Percentiles rank a stretch among this genome's conserved stretches.
These are phyloP conservation scores for Corylus americana DNA, from an alignment of 306 rosid genomes.

Conservation along the genomic window DNA sequence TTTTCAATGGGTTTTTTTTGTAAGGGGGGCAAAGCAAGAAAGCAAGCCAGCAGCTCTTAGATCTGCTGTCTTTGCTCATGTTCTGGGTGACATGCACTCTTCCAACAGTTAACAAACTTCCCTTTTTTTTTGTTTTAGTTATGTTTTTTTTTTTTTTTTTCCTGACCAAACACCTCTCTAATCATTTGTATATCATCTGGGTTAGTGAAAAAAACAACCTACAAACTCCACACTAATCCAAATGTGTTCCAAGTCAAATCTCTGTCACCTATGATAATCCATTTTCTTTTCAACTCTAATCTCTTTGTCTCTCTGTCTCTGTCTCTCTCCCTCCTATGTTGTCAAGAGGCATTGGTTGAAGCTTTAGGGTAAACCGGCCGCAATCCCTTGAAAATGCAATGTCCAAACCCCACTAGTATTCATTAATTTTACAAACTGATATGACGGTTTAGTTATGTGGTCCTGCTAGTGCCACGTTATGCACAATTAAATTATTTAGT, in stretches of 20 bases:
- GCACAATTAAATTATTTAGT: too few relatives aligned
- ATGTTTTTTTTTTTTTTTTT: conserved; percentile 15
- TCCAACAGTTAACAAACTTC: conserved; percentile 34
- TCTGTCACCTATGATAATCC: conserved; percentile 22
- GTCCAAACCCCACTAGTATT: not conserved
- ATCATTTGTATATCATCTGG: conserved; percentile 69
- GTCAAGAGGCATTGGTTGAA: conserved; percentile 14
- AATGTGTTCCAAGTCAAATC: conserved; percentile 51
- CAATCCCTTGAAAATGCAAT: not conserved
- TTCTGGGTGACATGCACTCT: conserved; percentile 70
- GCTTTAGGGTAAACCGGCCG: not conserved
- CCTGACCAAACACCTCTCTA: conserved; percentile 35
- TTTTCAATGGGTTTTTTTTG: conserved; percentile 30
- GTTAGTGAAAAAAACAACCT: conserved; percentile 53
- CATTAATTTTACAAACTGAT: not conserved
- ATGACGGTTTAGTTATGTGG: too few relatives aligned
- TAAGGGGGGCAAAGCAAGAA: conserved; percentile 53
- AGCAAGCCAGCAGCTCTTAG: conserved; percentile 57
- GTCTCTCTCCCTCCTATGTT: conserved; percentile 5
- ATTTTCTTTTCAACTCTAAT: conserved; percentile 28
- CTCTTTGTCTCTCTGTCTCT: conserved; percentile 22
- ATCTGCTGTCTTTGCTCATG: conserved; percentile 68
- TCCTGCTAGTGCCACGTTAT: too few relatives aligned
- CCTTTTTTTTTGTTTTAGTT: conserved; percentile 23
- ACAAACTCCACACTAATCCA: conserved; percentile 36